These are phyloP conservation scores for Phytophthora niederhauseri DNA, from an alignment of 352 stramenopile genomes.

Conservation along the genomic window DNA sequence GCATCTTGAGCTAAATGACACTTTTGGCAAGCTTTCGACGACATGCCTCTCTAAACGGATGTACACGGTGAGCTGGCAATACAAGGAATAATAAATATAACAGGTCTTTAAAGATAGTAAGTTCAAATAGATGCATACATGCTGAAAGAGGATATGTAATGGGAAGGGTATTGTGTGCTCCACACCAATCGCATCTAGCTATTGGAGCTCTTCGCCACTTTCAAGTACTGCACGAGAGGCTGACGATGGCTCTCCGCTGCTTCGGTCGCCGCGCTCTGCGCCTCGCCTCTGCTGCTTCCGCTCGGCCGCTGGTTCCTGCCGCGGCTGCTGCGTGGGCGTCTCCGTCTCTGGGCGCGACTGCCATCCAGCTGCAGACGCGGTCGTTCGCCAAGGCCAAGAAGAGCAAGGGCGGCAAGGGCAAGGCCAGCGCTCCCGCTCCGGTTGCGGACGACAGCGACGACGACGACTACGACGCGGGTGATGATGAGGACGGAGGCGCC, in stretches of 20 bases:
- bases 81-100: neutral
- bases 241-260: slow-evolving; percentile 41
- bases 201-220: slow-evolving; percentile 7
- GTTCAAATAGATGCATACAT: neutral
- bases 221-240: slow-evolving; percentile 17
- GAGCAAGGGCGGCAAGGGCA: slow-evolving; percentile 49
- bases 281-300: slow-evolving; percentile 21
- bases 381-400: slow-evolving; percentile 81
- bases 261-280: slow-evolving; percentile 30
- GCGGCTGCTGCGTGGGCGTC: slow-evolving; percentile 8
- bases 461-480: slow-evolving; percentile 19
- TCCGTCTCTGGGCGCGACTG: slow-evolving; percentile 14
- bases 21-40: neutral
- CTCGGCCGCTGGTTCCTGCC: slow-evolving; percentile 14
- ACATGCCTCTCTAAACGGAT: neutral
- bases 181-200: slow-evolving; percentile 1
- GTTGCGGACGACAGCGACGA: slow-evolving; percentile 18
- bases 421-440: slow-evolving; percentile 8
- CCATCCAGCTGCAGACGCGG: slow-evolving; percentile 36
- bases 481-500: slow-evolving; percentile 39
- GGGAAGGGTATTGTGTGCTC: neutral
- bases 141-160: neutral
- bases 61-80: neutral
- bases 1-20: slow-evolving; percentile 15
- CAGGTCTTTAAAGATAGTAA: neutral